phyloP scores from a whole-genome alignment of 2,329 filamentous ascomycete species.

The Verticillium alfalfae region DNA sequence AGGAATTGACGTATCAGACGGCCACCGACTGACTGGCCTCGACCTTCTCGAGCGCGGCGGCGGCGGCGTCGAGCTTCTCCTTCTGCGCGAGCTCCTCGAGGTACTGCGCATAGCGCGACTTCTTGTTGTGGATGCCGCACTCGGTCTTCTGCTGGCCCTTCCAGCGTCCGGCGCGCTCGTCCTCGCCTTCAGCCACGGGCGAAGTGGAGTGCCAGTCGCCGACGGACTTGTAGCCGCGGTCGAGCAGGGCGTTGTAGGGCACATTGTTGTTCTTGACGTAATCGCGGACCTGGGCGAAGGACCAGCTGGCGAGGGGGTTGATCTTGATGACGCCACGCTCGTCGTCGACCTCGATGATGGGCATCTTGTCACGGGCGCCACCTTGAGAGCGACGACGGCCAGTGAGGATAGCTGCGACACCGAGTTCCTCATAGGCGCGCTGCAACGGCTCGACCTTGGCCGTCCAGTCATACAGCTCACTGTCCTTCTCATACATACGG shows the following conservation, averaged over 20 bases:
- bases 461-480: constrained; percentile 91
- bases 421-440: constrained; percentile 80
- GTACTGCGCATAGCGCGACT: constrained; percentile 86
- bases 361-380: constrained; percentile 82
- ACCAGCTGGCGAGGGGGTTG: constrained; percentile 95
- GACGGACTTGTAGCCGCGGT: constrained; percentile 94
- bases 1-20: neutral
- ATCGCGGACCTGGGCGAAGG: constrained; percentile 79
- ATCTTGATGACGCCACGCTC: constrained; percentile 92
- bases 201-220: constrained; percentile 98
- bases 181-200: constrained; percentile 84
- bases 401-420: constrained; percentile 86
- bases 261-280: constrained; percentile 85
- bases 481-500: constrained; percentile 76
- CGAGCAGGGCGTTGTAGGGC: constrained; percentile 87
- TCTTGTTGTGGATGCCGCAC: constrained; percentile 98
- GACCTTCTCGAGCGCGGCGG: constrained; percentile 11
- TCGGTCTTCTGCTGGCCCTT: constrained; percentile 95
- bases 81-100: constrained; percentile 56
- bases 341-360: constrained; percentile 84
- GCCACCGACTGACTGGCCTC: constrained; percentile 2
- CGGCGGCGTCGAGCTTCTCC: constrained; percentile 11
- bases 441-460: constrained; percentile 97
- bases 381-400: constrained; percentile 89
- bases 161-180: constrained; percentile 94